phyloP scores from a whole-genome alignment of 192 early-diverging fungal species.

The Thamnidium elegans region DNA sequence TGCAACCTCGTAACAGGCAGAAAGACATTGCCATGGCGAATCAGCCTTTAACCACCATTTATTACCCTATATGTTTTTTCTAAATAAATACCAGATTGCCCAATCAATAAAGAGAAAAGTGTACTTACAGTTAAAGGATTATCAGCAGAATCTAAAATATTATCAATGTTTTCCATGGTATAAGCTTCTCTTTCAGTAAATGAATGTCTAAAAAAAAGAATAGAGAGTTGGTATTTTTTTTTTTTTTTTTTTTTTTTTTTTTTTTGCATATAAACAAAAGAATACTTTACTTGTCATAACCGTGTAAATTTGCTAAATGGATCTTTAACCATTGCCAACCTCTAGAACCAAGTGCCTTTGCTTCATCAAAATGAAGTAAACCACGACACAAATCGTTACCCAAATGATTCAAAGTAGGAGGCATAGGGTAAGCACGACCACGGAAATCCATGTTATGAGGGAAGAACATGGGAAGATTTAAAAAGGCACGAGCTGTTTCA shows the following conservation, averaged over 20 bases:
- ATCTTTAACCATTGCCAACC: constrained; percentile 94
- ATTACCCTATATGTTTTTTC: constrained; percentile 43
- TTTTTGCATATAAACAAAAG: not conserved
- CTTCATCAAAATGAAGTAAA: constrained; percentile 79
- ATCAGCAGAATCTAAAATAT: constrained; percentile 81
- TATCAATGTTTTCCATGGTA: constrained; percentile 69
- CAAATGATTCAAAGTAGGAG: constrained; percentile 92
- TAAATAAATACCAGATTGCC: constrained; percentile 6
- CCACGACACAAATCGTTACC: constrained; percentile 96
- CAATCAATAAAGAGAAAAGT: not conserved
- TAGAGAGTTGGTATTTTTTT: not conserved
- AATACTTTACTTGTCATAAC: constrained; percentile 75
- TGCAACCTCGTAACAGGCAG: constrained; percentile 83
- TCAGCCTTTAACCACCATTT: constrained; percentile 91
- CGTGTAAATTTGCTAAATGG: constrained; percentile 89
- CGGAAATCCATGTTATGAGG: constrained; percentile 98
- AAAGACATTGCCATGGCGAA: constrained; percentile 91
- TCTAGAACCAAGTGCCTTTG: constrained; percentile 70
- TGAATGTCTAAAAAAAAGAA: constrained; percentile 48
- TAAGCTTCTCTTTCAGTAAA: constrained; percentile 79
- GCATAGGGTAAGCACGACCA: constrained; percentile 96
- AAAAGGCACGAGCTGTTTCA: constrained; percentile 87
- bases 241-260: too few relatives aligned
- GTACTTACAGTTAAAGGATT: constrained; percentile 58
- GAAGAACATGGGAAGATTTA: constrained; percentile 89